Percentiles rank a stretch among this genome's conserved stretches.
Conservation (phyloP, 2,329 filamentous ascomycete genomes). For the Fonsecaea multimorphosa region DNA sequence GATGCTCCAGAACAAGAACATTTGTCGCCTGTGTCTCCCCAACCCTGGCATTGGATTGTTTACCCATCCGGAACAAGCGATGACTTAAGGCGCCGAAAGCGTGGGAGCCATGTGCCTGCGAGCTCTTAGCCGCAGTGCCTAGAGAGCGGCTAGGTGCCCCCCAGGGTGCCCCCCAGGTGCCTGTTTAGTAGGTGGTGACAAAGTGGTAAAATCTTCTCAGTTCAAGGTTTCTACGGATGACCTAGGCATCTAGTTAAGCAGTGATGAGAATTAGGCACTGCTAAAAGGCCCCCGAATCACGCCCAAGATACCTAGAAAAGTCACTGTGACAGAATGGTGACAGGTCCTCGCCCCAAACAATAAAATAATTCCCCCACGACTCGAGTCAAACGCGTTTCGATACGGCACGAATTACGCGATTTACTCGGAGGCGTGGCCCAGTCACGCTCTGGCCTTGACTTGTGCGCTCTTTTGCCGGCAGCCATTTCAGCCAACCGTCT, state of each 20-base stretch:
- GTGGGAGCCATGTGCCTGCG: conserved; percentile 19
- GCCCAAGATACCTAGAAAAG: neutral
- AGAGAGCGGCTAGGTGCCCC: neutral
- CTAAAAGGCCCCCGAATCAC: neutral
- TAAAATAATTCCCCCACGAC: conserved; percentile 7
- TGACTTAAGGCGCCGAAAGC: conserved; percentile 15
- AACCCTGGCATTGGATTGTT: conserved; percentile 15
- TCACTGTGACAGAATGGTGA: neutral
- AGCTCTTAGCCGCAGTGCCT: neutral
- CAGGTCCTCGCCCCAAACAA: neutral
- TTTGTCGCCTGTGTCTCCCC: neutral
- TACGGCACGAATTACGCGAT: conserved; percentile 18
- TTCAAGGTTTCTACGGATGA: neutral
- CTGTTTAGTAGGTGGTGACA: neutral
- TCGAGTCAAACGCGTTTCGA: conserved; percentile 18
- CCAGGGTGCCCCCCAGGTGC: no score
- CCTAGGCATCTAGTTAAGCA: neutral
- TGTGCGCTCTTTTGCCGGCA: conserved; percentile 6
- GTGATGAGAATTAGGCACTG: neutral
- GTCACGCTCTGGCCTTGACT: conserved; percentile 7
- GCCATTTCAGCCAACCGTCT: conserved; percentile 9
- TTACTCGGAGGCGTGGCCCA: conserved; percentile 14
- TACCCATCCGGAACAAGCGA: conserved; percentile 23
- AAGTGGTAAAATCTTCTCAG: neutral
- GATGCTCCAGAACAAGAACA: neutral